phyloP scores from a whole-genome alignment of 805 yeast species.

The Yarrowia hollandica region DNA sequence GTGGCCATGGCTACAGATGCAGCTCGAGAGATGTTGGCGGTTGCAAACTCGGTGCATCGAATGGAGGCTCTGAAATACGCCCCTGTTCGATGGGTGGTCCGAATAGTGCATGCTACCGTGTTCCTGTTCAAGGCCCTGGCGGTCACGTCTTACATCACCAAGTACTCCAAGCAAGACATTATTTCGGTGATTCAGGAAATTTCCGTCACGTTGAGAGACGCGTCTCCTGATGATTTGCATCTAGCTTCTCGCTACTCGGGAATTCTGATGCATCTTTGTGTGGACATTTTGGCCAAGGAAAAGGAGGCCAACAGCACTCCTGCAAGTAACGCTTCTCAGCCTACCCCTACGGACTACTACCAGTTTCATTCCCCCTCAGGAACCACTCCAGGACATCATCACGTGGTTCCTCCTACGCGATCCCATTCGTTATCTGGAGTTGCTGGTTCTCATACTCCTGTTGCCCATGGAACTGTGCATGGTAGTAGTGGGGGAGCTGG shows the following conservation, averaged over 20 bases:
- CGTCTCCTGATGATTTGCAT: slow-evolving; percentile 88
- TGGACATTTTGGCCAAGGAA: slow-evolving; percentile 47
- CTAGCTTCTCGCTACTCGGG: slow-evolving; percentile 65
- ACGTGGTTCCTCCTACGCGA: neutral
- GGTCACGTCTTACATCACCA: slow-evolving; percentile 36
- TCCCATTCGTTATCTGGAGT: slow-evolving; percentile 20
- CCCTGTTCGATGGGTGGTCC: slow-evolving; percentile 91
- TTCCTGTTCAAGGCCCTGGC: slow-evolving; percentile 80
- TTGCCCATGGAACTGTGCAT: neutral
- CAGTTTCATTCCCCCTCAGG: slow-evolving; percentile 9
- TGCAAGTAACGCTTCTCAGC: slow-evolving; percentile 23
- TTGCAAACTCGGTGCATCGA: slow-evolving; percentile 65
- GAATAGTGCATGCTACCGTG: slow-evolving; percentile 85
- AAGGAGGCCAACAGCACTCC: slow-evolving; percentile 23
- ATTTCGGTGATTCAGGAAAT: slow-evolving; percentile 65
- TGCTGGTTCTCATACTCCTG: slow-evolving; percentile 7
- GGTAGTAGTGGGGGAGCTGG: too few species aligned
- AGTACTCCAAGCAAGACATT: slow-evolving; percentile 51
- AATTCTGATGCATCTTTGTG: slow-evolving; percentile 63
- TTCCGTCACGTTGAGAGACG: slow-evolving; percentile 71
- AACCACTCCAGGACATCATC: neutral
- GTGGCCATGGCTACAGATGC: slow-evolving; percentile 80
- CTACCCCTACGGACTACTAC: slow-evolving; percentile 29
- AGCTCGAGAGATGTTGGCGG: slow-evolving; percentile 73
- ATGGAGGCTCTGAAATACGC: slow-evolving; percentile 65